Base-by-base conservation (phyloP, 2,329 filamentous ascomycete species). In the Arthrocladium fulminans region DNA sequence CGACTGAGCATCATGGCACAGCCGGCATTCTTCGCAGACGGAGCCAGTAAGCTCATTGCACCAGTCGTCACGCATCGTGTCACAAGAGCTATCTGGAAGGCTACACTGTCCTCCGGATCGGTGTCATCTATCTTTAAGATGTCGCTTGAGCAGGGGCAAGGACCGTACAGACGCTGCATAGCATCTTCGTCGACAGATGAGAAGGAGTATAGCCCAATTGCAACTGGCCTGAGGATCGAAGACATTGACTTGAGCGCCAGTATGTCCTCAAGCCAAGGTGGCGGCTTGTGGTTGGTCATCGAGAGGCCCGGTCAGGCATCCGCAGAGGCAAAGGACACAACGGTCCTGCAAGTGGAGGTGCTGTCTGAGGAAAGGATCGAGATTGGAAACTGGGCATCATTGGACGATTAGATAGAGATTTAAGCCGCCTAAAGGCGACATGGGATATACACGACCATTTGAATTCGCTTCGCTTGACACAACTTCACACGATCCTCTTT, bases 211-310 rank as follows among this genome's bases (percentile, higher is more conserved):
- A 79, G 78, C 39, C 86, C 94, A 64, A 75, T 75, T 17, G 73
- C 74, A 4, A 72, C 74, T 50, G 80, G 79, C 0, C 73, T 94
- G 22, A 75, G 86, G 42, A 85, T 84, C 1, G 72, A 79, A 12
- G 83, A 90, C 54, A 75, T 94, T 45, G 83, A 94, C 65, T 67
- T 95, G 35, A 79, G 81, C 38, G 84, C 86, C 0, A 73, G 70
- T n/a, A 66, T 76, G 54, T 69, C 72, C 49, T 67, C 66, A 24
- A 40, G 44, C 2, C 50, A 29, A 8, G 67, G 66, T 8, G 75
- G 76, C 17, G 81, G 81, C 15, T 64, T 88, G 49, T 94, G 85
- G 84, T 71, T 96, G 46, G 83, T 95, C 4, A 70, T 96, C 35
- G 88, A 96, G 66, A 76, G 84, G 55, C 76, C 90, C 59, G n/a